Base-by-base conservation (phyloP, 176 grass and related monocot species). In the Elymus sibiricus region DNA sequence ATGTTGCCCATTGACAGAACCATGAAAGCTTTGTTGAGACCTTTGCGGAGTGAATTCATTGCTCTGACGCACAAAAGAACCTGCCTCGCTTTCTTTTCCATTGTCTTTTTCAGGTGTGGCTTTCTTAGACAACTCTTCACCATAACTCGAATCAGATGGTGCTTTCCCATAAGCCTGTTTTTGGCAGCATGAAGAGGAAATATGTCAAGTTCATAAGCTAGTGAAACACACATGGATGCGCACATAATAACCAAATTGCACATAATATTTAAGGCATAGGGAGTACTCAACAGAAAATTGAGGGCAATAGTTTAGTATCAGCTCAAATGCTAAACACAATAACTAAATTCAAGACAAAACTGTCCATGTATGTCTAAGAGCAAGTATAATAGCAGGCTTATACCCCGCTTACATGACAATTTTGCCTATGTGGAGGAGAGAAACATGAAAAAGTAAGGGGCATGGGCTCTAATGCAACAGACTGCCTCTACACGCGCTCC, bases 61-160 rank as follows among this genome's bases (percentile, higher is more conserved):
- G 59, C 64, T 34, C 29, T 75, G 31, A 16, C 51, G 44, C 13
- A 11, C 62, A 44, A 77, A 86, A 31, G 47, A 63, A 31, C 39
- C 85, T 70, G 25, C 58, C 87, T 79, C 73, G 34, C 49, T 88
- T 81, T 49, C 58, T 56, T 90, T 88, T 81, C 72, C 90, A 72
- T 68, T 55, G 55, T 77, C 24, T 60, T 79, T 76, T 73, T 64
- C 70, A 5, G 70, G 37, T 81, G 86, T 78, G 73, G 44, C 62
- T 61, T 89, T 88, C 47, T 87, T 91, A 70, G 81, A 83, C 90
- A 94, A 95, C 56, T 92, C 96, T 86, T 95, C 93, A 89, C 82
- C 84, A 73, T 88, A 58, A 25, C 84, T 94, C 25, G 88, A 90
- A 77, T 61, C 87, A 66, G 83, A 83, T 60, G 85, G 82, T 43